phyloP scores from a whole-genome alignment of 2,329 filamentous ascomycete species.

The Zymoseptoria brevis region DNA sequence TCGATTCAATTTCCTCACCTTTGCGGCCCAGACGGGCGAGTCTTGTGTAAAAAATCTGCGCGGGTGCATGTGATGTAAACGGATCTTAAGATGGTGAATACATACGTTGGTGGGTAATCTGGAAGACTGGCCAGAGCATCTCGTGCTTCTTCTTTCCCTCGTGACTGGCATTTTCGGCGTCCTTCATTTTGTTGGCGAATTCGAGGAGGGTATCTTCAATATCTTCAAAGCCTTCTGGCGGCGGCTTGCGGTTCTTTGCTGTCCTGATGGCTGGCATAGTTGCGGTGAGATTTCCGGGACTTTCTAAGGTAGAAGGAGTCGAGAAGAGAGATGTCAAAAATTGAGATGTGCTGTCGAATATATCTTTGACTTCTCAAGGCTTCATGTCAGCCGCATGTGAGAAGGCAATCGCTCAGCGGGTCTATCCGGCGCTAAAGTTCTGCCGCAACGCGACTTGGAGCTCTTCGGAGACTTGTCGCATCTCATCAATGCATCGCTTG shows the following conservation, averaged over 20 bases:
- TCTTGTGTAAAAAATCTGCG: background rate
- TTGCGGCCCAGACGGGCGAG: slow-evolving; percentile 15
- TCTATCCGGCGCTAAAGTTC: background rate
- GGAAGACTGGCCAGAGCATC: slow-evolving; percentile 93
- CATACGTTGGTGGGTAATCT: slow-evolving; percentile 86
- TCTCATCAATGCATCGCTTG: background rate
- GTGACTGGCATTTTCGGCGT: slow-evolving; percentile 81
- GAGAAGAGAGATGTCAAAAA: background rate
- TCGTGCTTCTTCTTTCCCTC: slow-evolving; percentile 80
- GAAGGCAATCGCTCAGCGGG: background rate
- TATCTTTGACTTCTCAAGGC: background rate
- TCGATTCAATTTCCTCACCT: slow-evolving; percentile 27
- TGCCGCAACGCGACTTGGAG: background rate
- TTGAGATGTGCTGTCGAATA: background rate
- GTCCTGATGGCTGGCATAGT: slow-evolving; percentile 71
- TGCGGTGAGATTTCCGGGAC: background rate
- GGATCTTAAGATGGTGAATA: slow-evolving; percentile 10
- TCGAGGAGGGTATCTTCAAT: slow-evolving; percentile 81
- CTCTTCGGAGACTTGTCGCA: background rate
- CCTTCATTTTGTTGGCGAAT: slow-evolving; percentile 87
- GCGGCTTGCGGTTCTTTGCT: slow-evolving; percentile 68
- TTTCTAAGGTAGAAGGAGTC: background rate
- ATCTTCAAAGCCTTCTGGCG: slow-evolving; percentile 78
- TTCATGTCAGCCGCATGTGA: background rate
- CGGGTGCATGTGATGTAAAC: slow-evolving; percentile 5